Evolutionary conservation across 2,329 filamentous ascomycete species (phyloP).

Genomic region (Rhinocladiella similis): DNA sequence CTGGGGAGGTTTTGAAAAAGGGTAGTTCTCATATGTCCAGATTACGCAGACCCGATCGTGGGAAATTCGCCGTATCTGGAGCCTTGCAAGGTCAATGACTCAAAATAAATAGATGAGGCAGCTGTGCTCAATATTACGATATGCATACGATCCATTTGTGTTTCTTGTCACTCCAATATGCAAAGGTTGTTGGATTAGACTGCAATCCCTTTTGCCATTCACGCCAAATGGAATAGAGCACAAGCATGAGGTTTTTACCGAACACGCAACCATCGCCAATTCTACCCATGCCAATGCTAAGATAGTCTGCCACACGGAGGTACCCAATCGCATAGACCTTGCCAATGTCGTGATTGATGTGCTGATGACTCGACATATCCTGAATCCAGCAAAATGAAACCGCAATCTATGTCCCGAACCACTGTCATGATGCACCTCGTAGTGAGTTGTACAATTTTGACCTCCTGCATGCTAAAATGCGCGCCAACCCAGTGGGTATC

Average conservation of each 20-base stretch:
- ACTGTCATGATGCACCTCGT: background rate
- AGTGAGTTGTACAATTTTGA: slow-evolving; percentile 6
- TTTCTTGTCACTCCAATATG: too few species aligned
- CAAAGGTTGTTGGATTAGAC: too few species aligned
- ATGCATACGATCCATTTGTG: background rate
- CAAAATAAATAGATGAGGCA: too few species aligned
- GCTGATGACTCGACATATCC: slow-evolving; percentile 3
- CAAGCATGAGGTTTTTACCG: too few species aligned
- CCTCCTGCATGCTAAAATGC: slow-evolving; percentile 17
- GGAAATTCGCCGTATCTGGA: too few species aligned
- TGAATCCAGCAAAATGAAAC: slow-evolving; percentile 1
- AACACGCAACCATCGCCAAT: too few species aligned
- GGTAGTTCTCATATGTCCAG: too few species aligned
- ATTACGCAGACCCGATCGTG: too few species aligned
- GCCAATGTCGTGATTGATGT: slow-evolving; percentile 1
- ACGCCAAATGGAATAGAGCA: too few species aligned
- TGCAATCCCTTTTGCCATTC: too few species aligned
- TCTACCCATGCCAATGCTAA: background rate
- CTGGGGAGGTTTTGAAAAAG: too few species aligned
- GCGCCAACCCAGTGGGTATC: slow-evolving; percentile 20
- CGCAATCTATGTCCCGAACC: background rate
- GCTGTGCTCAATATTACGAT: background rate
- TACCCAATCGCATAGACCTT: slow-evolving; percentile 5
- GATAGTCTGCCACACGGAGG: background rate
- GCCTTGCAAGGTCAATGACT: too few species aligned